Base-by-base conservation (phyloP, 345 rosid species). In the Orychophragmus violaceus region DNA sequence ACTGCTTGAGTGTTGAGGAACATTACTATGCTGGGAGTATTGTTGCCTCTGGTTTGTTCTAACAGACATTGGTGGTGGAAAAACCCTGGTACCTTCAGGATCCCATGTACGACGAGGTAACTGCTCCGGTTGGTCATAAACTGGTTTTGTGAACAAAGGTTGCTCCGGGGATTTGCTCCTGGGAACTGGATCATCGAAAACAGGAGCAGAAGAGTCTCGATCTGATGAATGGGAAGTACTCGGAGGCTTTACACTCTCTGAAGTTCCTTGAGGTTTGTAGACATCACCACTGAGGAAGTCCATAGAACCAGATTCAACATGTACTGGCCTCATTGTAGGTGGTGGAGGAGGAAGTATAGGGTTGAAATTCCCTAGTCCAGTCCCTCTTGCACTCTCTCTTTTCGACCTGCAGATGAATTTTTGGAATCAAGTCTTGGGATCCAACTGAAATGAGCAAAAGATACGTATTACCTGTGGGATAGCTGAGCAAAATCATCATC, bases 241-340 rank as follows among this genome's bases (percentile, higher is more conserved):
- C 70, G 70, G n/a, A n/a, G n/a, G n/a, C n/a, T n/a, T n/a, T n/a
- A n/a, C n/a, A n/a, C n/a, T n/a, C n/a, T n/a, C n/a, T 3, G 83
- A 65, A 44, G 77, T 68, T 45, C 59, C 87, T 69, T 77, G 82
- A 22, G 82, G 82, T 67, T 79, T 84, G 82, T 85, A 92, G 51
- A 56, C 58, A 54, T 89, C 96, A n/a, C 98, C 98, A 67, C 98
- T 92, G 72, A 92, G 98, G 75, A 77, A 89, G 71, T 92, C 98
- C 58, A 82, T 46, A 52, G 71, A 7, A 33, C 78, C 76, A 8
- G 91, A 66, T 14, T 82, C 83, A 24, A 62, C 54, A 19, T 63
- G 69, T 35, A 84, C 85, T 27, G 90, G 93, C 68, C 74, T 86
- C 83, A 81, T 80, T 6, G 98, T 76, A 6, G 85, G 60, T 68